A percentile compares a stretch with the other conserved stretches of the same genome.
These are phyloP conservation scores for Melocanna baccifera DNA, from an alignment of 176 grass and related monocot genomes.

Conservation along the genomic window DNA sequence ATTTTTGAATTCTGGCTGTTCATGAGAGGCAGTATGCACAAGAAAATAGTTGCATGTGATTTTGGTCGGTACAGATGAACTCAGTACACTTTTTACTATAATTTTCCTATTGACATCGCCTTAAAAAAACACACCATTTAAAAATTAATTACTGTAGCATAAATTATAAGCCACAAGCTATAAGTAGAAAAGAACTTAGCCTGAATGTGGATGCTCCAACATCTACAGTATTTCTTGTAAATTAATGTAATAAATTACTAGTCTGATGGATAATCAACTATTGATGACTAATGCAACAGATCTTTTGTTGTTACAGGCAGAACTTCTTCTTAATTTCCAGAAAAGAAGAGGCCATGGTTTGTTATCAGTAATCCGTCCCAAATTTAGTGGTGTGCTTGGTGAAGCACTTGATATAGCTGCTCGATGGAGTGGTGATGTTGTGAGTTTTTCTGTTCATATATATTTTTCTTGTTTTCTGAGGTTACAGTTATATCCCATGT, in stretches of 20 bases:
- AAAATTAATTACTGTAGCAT: no score
- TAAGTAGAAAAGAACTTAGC: no score
- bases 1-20: no score
- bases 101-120: no score
- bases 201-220: slow-evolving; percentile 7
- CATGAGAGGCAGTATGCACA: no score
- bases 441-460: slow-evolving; percentile 55
- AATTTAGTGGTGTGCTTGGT: slow-evolving; percentile 95
- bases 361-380: slow-evolving; percentile 80
- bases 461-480: neutral
- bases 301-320: slow-evolving; percentile 67
- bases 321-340: slow-evolving; percentile 98
- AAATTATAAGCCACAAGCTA: no score
- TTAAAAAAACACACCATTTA: no score
- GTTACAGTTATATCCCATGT: slow-evolving; percentile 12
- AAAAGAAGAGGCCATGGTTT: slow-evolving; percentile 97
- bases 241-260: neutral
- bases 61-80: no score
- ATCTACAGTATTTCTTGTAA: neutral
- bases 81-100: no score
- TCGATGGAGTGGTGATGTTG: slow-evolving; percentile 99
- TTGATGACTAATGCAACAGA: neutral
- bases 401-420: slow-evolving; percentile 96
- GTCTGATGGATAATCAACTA: neutral
- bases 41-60: no score